phyloP scores from a whole-genome alignment of 164 flowering plant genomes.

The Macadamia tetraphylla region DNA sequence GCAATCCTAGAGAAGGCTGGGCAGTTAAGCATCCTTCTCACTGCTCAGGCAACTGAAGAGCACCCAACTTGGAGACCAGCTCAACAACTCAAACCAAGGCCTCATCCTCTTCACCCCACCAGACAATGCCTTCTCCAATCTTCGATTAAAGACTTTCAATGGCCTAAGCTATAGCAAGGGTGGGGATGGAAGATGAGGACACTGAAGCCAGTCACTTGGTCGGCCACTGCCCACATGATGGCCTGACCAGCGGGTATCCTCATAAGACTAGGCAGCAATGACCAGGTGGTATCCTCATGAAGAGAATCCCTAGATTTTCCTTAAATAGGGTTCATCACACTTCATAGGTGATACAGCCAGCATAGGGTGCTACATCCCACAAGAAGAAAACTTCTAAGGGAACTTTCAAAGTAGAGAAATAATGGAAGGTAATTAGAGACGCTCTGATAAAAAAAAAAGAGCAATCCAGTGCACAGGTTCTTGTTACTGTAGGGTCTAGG shows the following conservation, averaged over 20 bases:
- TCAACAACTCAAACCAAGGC: conserved; percentile 28
- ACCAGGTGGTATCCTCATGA: no score
- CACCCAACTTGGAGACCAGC: conserved; percentile 13
- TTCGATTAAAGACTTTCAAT: neutral
- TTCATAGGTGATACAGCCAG: no score
- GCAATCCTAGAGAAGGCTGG: conserved; percentile 6
- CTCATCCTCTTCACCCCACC: conserved; percentile 34
- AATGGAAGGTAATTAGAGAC: no score
- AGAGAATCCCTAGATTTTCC: no score
- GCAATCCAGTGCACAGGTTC: no score
- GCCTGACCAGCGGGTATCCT: conserved; percentile 99
- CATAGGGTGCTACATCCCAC: no score
- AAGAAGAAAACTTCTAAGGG: no score
- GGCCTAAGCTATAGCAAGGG: conserved; percentile 11
- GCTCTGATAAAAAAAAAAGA: no score
- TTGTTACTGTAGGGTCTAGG: no score
- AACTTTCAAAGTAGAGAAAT: no score
- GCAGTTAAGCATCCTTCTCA: conserved; percentile 7
- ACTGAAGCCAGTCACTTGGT: conserved; percentile 67
- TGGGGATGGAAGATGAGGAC: no score
- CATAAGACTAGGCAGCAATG: conserved; percentile 85
- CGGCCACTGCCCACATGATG: conserved; percentile 98
- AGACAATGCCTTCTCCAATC: conserved; percentile 27
- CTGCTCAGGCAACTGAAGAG: conserved; percentile 22
- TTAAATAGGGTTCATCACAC: no score